phyloP scores from a whole-genome alignment of 495 filamentous ascomycete species.

The Hypoxylon intermedium region DNA sequence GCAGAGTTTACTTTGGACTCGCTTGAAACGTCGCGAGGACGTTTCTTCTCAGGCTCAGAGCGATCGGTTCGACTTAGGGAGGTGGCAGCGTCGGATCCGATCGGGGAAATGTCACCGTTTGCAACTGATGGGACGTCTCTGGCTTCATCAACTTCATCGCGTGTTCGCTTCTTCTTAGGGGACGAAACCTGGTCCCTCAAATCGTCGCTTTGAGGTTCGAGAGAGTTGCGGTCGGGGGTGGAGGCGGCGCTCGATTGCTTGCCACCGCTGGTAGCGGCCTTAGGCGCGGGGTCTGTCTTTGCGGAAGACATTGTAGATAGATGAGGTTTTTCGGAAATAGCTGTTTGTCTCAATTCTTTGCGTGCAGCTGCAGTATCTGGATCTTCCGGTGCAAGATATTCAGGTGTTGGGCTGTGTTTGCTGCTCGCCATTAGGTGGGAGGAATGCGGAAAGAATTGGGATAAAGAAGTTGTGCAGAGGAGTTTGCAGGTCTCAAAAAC shows the following conservation, averaged over 20 bases:
- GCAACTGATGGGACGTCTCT: slow-evolving; percentile 41
- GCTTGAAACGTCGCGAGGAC: slow-evolving; percentile 53
- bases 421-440: slow-evolving; percentile 35
- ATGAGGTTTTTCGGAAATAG: slow-evolving; percentile 56
- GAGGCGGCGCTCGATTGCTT: slow-evolving; percentile 26
- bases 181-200: slow-evolving; percentile 57
- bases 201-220: slow-evolving; percentile 43
- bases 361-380: slow-evolving; percentile 62
- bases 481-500: not conserved
- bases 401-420: slow-evolving; percentile 39
- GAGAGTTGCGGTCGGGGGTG: slow-evolving; percentile 45
- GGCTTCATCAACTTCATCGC: slow-evolving; percentile 57
- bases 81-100: slow-evolving; percentile 37
- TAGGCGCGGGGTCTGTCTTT: slow-evolving; percentile 23
- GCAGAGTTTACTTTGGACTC: slow-evolving; percentile 26
- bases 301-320: slow-evolving; percentile 32
- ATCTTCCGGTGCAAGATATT: slow-evolving; percentile 49
- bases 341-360: slow-evolving; percentile 61
- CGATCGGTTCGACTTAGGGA: slow-evolving; percentile 50
- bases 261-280: slow-evolving; percentile 22
- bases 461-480: slow-evolving; percentile 7
- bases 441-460: not conserved
- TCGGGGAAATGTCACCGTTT: slow-evolving; percentile 48
- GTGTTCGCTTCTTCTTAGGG: slow-evolving; percentile 65
- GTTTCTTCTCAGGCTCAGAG: slow-evolving; percentile 64